Conservation (phyloP, 305 asterid genomes). For the Lippia alba region DNA sequence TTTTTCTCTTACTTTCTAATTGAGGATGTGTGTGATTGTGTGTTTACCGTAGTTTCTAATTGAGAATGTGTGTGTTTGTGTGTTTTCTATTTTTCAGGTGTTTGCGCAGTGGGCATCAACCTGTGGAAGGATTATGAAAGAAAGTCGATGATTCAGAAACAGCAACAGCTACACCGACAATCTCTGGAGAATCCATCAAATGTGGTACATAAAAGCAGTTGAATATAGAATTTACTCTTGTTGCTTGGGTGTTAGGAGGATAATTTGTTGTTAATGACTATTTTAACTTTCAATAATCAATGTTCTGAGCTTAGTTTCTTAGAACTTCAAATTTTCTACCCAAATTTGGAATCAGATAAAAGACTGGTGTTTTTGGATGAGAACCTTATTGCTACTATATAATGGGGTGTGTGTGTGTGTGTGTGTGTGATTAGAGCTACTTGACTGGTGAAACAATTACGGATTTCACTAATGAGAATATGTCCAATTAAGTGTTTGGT, state of each 20-base stretch:
- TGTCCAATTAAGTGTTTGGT: not conserved
- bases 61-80: not conserved
- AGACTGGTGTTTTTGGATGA: not conserved
- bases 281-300: not conserved
- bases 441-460: slow-evolving; percentile 8
- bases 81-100: slow-evolving; percentile 27
- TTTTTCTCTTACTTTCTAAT: too few species aligned
- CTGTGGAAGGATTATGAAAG: slow-evolving; percentile 52
- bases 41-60: not conserved
- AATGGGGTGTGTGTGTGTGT: not conserved
- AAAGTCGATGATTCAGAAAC: slow-evolving; percentile 47
- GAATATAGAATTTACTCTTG: slow-evolving; percentile 3
- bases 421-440: slow-evolving; percentile 10
- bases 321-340: not conserved
- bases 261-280: not conserved
- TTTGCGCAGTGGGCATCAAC: slow-evolving; percentile 61
- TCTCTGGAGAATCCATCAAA: slow-evolving; percentile 42
- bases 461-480: not conserved
- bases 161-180: slow-evolving; percentile 31
- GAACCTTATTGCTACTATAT: not conserved
- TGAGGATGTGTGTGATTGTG: too few species aligned
- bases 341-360: not conserved
- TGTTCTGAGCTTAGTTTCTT: not conserved
- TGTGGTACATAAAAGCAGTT: slow-evolving; percentile 38
- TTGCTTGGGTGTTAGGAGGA: not conserved